These are phyloP conservation scores for Penicillium paxilli DNA, from an alignment of 495 filamentous ascomycete species.

Conservation along the genomic window DNA sequence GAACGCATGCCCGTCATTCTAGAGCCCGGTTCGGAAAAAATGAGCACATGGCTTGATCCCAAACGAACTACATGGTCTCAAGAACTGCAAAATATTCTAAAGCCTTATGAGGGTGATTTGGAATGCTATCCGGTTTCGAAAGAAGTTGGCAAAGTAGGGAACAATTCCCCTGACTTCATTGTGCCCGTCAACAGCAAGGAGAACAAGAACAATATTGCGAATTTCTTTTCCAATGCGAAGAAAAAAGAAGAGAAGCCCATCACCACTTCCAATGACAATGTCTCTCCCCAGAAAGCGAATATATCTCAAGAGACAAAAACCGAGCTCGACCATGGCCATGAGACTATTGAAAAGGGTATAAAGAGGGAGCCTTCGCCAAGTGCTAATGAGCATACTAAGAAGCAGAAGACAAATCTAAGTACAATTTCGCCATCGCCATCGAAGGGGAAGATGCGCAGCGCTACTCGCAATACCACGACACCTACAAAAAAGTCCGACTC, in stretches of 20 bases:
- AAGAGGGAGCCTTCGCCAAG: conserved; percentile 56
- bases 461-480: conserved; percentile 45
- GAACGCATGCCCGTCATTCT: conserved; percentile 95
- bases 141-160: conserved; percentile 95
- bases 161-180: conserved; percentile 80
- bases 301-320: conserved; percentile 12
- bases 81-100: conserved; percentile 73
- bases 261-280: not conserved
- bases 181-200: conserved; percentile 77
- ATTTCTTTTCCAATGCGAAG: conserved; percentile 75
- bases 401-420: conserved; percentile 23
- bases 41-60: conserved; percentile 81
- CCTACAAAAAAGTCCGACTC: conserved; percentile 45
- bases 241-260: conserved; percentile 27
- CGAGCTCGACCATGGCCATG: conserved; percentile 39
- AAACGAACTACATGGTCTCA: conserved; percentile 67
- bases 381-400: conserved; percentile 25
- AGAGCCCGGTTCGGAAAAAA: conserved; percentile 68
- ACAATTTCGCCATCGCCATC: conserved; percentile 20
- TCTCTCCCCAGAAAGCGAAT: conserved; percentile 9
- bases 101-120: conserved; percentile 75
- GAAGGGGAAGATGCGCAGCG: conserved; percentile 35
- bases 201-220: conserved; percentile 89
- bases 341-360: conserved; percentile 50
- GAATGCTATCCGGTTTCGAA: conserved; percentile 84